These are phyloP conservation scores for Cladorrhinum sp. DNA, from an alignment of 2,329 filamentous ascomycete species.

Conservation along the genomic window DNA sequence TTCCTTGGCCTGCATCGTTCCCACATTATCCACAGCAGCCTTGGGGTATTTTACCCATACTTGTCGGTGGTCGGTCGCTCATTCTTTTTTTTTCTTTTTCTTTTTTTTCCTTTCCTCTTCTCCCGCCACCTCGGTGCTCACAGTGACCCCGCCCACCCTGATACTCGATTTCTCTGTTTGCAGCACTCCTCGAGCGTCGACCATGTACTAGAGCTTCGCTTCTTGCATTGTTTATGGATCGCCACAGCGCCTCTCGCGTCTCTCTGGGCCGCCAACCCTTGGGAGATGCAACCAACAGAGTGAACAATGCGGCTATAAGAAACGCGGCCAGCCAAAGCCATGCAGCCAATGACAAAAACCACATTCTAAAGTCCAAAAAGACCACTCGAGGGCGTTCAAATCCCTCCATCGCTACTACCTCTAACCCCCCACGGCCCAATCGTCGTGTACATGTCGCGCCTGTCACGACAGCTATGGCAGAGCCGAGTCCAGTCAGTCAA, in stretches of 20 bases:
- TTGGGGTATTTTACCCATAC: background rate
- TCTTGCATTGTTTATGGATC: slow-evolving; percentile 24
- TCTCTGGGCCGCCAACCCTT: slow-evolving; percentile 29
- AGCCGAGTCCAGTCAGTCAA: slow-evolving; percentile 30
- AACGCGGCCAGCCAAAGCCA: slow-evolving; percentile 16
- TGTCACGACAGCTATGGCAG: slow-evolving; percentile 1
- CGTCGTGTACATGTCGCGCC: slow-evolving; percentile 1
- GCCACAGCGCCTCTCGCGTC: slow-evolving; percentile 18
- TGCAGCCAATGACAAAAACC: slow-evolving; percentile 15
- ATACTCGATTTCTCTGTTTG: background rate
- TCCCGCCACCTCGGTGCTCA: background rate
- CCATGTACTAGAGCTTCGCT: slow-evolving; percentile 4
- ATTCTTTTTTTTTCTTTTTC: background rate
- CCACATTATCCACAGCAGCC: background rate
- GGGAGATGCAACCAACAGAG: slow-evolving; percentile 30
- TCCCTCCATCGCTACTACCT: slow-evolving; percentile 2
- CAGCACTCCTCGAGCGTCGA: background rate
- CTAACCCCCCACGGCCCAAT: slow-evolving; percentile 9
- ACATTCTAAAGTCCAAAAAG: slow-evolving; percentile 15
- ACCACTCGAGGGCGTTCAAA: slow-evolving; percentile 15
- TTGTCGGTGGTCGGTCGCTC: background rate
- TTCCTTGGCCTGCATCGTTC: background rate
- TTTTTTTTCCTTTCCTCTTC: background rate
- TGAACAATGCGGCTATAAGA: slow-evolving; percentile 26
- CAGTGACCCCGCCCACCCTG: background rate